These are phyloP conservation scores for Lasiosphaeris hirsuta DNA, from an alignment of 495 filamentous ascomycete genomes.

Conservation along the genomic window DNA sequence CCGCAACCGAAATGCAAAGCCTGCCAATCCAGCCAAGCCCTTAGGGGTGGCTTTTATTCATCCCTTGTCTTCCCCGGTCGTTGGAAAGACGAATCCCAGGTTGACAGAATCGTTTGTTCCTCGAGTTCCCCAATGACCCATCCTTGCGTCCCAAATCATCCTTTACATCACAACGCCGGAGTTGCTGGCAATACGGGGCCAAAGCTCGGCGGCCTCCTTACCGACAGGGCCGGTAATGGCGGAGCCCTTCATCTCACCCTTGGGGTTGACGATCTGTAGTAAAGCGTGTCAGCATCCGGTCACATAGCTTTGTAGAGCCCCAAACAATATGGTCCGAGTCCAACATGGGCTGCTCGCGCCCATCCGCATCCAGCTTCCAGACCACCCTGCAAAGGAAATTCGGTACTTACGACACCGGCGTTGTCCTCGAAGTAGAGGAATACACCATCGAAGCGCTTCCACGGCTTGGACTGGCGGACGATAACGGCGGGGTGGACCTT, in stretches of 20 bases:
- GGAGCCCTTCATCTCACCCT: constrained; percentile 99
- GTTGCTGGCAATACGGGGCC: constrained; percentile 99
- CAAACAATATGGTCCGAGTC: no score
- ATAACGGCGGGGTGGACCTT: constrained; percentile 99
- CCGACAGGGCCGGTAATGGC: constrained; percentile 98
- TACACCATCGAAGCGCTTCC: constrained; percentile 94
- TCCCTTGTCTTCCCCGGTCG: no score
- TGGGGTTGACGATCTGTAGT: constrained; percentile 95
- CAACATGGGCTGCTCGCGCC: no score
- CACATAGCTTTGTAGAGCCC: neutral
- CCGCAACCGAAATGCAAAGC: no score
- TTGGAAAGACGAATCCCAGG: neutral
- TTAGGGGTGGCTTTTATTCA: no score
- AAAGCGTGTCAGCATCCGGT: neutral
- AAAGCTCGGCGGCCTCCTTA: constrained; percentile 99
- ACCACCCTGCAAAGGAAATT: neutral
- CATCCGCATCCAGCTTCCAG: no score
- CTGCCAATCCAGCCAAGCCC: no score
- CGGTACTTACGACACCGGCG: constrained; percentile 83
- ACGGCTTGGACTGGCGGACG: constrained; percentile 97
- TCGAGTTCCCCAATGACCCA: constrained; percentile 27
- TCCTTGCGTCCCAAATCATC: constrained; percentile 17
- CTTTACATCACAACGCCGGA: constrained; percentile 99
- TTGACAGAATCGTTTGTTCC: constrained; percentile 29
- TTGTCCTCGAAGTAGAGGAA: constrained; percentile 99